These are phyloP conservation scores for Aspergillus sp. DNA, from an alignment of 2,329 filamentous ascomycete genomes.

Conservation along the genomic window DNA sequence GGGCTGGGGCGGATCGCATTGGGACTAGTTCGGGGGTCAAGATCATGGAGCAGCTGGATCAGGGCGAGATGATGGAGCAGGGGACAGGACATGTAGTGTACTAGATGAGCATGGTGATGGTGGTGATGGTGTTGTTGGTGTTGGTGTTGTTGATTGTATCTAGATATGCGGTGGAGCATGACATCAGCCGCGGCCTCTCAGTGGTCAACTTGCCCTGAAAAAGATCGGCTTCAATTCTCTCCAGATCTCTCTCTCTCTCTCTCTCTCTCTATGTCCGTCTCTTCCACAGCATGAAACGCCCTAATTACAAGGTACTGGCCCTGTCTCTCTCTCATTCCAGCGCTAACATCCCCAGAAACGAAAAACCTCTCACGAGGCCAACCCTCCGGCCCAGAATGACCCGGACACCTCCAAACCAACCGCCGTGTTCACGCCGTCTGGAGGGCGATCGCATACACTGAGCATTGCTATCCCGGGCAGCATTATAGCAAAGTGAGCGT, in stretches of 20 bases:
- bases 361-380: constrained; percentile 10
- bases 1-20: constrained; percentile 47
- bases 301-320: constrained; percentile 1
- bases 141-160: not conserved
- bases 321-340: not conserved
- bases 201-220: too few relatives aligned
- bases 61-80: constrained; percentile 12
- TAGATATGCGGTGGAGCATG: not conserved
- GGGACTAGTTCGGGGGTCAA: constrained; percentile 48
- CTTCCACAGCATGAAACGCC: constrained; percentile 1
- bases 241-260: not conserved
- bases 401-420: constrained; percentile 58
- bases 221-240: not conserved
- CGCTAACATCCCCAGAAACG: constrained; percentile 10
- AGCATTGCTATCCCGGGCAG: constrained; percentile 72
- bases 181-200: constrained; percentile 1
- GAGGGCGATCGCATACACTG: constrained; percentile 61
- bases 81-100: constrained; percentile 9
- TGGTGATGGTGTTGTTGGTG: not conserved
- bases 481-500: constrained; percentile 59
- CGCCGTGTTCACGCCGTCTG: constrained; percentile 56
- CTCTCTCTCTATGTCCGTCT: not conserved
- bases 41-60: constrained; percentile 41
- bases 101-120: not conserved
- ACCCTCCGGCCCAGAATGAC: constrained; percentile 7